Conservation (phyloP, 2,329 filamentous ascomycete species). For the Calonectria pseudoreteaudii region DNA sequence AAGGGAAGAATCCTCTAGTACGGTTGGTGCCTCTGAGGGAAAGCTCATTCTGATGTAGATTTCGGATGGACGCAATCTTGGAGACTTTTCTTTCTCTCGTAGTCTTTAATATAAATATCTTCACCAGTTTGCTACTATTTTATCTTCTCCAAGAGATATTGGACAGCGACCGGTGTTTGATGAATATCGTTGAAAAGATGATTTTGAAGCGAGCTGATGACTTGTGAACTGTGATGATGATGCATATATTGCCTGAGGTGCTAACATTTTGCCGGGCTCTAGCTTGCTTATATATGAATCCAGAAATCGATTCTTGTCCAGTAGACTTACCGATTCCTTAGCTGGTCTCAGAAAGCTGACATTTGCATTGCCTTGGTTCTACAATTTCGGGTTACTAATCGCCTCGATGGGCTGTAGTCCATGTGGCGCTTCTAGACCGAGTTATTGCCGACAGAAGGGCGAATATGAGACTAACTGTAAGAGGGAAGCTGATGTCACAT, state of each 20-base stretch:
- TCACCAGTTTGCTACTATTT: background rate
- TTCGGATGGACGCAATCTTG: background rate
- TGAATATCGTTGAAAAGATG: background rate
- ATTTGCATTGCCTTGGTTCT: background rate
- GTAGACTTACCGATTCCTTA: background rate
- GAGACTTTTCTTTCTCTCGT: too few relatives aligned
- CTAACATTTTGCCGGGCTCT: background rate
- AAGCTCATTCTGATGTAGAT: background rate
- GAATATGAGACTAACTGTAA: background rate
- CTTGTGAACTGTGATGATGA: background rate
- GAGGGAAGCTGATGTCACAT: background rate
- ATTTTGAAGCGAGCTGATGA: background rate
- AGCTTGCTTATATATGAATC: background rate
- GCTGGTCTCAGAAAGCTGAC: background rate
- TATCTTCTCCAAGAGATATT: fast-evolving
- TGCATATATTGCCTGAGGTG: background rate
- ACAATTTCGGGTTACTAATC: background rate
- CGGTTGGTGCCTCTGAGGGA: background rate
- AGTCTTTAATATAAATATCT: too few relatives aligned
- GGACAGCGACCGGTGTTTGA: too few relatives aligned
- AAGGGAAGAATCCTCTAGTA: background rate
- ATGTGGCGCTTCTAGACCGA: background rate
- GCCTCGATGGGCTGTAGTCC: background rate
- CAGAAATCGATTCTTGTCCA: background rate
- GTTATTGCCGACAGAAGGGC: background rate